A percentile compares a stretch with the other conserved stretches of the same genome.
Evolutionary conservation across 2,329 filamentous ascomycete species (phyloP).

Genomic region (Colletotrichum australisinense): DNA sequence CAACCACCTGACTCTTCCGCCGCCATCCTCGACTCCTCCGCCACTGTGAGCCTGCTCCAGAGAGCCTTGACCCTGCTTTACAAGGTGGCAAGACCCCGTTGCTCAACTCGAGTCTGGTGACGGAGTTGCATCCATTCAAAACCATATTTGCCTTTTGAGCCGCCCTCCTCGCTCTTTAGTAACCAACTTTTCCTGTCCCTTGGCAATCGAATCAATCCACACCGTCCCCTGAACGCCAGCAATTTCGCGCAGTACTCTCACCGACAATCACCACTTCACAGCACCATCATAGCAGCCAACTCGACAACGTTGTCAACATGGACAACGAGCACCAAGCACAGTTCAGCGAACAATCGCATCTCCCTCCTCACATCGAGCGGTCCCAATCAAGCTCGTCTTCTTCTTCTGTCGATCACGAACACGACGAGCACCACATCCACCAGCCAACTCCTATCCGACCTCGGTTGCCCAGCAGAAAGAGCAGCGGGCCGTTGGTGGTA

Average conservation of each 20-base stretch:
- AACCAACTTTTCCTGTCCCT: neutral
- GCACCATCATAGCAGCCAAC: neutral
- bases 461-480: constrained; percentile 78
- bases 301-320: constrained; percentile 25
- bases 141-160: constrained; percentile 28
- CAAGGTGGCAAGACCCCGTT: constrained; percentile 36
- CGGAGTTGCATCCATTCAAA: constrained; percentile 27
- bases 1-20: constrained; percentile 31
- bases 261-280: neutral
- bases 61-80: constrained; percentile 31
- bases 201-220: neutral
- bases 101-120: constrained; percentile 32
- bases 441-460: constrained; percentile 70
- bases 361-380: constrained; percentile 49
- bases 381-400: constrained; percentile 48
- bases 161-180: constrained; percentile 15
- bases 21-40: constrained; percentile 31
- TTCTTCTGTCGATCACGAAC: constrained; percentile 43
- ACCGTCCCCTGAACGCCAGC: neutral
- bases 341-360: constrained; percentile 37
- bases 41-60: constrained; percentile 18
- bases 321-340: constrained; percentile 39
- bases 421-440: constrained; percentile 56
- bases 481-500: constrained; percentile 85
- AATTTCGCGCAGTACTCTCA: neutral